Conservation (phyloP, 495 filamentous ascomycete genomes). For the Pyrenula aspistea region DNA sequence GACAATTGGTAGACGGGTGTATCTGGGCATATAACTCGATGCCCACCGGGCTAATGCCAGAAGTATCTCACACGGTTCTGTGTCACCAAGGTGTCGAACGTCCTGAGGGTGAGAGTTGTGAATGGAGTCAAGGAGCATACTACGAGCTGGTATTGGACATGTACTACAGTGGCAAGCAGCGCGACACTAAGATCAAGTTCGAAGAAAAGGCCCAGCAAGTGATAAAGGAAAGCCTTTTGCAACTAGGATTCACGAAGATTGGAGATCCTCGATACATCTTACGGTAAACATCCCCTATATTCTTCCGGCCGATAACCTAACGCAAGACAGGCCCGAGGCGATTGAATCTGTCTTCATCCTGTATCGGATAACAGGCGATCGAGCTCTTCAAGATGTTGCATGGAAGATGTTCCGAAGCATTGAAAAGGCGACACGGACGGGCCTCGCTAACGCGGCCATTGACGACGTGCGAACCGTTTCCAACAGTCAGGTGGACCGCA, state of each 20-base stretch:
- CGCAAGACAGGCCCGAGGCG: constrained; percentile 41
- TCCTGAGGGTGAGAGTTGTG: constrained; percentile 25
- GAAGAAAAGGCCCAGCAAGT: constrained; percentile 22
- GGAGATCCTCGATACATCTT: constrained; percentile 55
- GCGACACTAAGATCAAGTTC: background rate
- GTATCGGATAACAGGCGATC: constrained; percentile 62
- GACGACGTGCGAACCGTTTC: constrained; percentile 35
- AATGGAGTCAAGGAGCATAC: constrained; percentile 45
- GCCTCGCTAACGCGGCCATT: constrained; percentile 46
- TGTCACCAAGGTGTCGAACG: constrained; percentile 20
- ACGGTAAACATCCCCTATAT: constrained; percentile 32
- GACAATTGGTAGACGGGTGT: constrained; percentile 44
- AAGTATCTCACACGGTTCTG: constrained; percentile 37
- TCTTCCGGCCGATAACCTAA: background rate
- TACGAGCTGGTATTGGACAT: constrained; percentile 12
- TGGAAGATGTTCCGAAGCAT: constrained; percentile 70
- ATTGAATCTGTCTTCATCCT: constrained; percentile 66
- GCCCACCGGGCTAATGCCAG: constrained; percentile 50
- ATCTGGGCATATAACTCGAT: constrained; percentile 46
- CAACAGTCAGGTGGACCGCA: constrained; percentile 28
- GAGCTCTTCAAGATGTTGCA: constrained; percentile 51
- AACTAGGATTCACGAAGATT: constrained; percentile 45
- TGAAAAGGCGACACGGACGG: constrained; percentile 44
- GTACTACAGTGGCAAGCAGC: background rate
- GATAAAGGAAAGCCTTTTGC: constrained; percentile 33